A percentile compares a stretch with the other conserved stretches of the same genome.
Evolutionary conservation across 768 basidiomycete genomes (phyloP).

Genomic region (Albatrellus ellisii): DNA sequence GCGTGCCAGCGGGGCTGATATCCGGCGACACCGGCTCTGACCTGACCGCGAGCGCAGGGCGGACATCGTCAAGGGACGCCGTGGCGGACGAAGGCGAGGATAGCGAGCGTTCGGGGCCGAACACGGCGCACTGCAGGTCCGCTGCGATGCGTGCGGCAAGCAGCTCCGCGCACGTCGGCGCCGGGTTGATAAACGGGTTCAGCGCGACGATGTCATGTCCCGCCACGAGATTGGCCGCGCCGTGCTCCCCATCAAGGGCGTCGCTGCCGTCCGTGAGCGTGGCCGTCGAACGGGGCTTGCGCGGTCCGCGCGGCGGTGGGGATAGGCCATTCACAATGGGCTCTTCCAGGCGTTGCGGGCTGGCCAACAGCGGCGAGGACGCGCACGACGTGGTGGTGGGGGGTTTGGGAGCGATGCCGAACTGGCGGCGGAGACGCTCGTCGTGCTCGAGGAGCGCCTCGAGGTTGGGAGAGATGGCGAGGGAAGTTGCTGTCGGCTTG

Average conservation of each 20-base stretch:
- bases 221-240: neutral
- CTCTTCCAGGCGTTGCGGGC: neutral
- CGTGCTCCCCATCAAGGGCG: neutral
- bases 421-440: slow-evolving; percentile 7
- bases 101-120: too few relatives aligned
- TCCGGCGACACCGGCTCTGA: neutral
- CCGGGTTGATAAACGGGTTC: slow-evolving; percentile 26
- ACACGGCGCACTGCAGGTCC: neutral
- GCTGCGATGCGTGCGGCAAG: slow-evolving; percentile 3
- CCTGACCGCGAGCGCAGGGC: too few relatives aligned
- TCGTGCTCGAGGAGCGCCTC: slow-evolving; percentile 15
- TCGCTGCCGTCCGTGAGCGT: neutral
- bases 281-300: too few relatives aligned
- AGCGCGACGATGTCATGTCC: slow-evolving; percentile 2
- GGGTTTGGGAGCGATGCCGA: neutral
- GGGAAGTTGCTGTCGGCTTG: slow-evolving; percentile 1
- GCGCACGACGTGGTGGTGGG: neutral
- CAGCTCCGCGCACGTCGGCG: slow-evolving; percentile 17
- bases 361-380: neutral
- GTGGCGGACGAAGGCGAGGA: neutral
- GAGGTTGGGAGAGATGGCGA: slow-evolving; percentile 17
- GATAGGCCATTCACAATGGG: neutral
- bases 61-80: too few relatives aligned
- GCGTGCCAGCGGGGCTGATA: neutral
- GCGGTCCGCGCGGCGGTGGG: neutral